Evolutionary conservation across 1,139 yeast species (phyloP), one percentile per base, ranked within the genome.

Genomic region (Taiozyma sp.): DNA sequence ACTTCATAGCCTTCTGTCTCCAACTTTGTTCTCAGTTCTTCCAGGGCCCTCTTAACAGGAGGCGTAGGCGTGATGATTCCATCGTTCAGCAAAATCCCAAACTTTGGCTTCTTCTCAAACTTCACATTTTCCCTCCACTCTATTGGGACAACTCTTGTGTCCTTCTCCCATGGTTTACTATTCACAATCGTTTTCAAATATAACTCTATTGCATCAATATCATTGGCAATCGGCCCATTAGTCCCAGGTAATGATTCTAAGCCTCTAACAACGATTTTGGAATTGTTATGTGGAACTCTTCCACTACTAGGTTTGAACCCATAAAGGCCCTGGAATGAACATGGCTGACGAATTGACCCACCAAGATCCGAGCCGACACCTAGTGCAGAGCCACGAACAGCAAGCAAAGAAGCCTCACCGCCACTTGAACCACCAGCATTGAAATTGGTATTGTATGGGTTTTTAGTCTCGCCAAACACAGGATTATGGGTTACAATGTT

Each of bases 281-380:
- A 69, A 46, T 74, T 72, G 47, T 35, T 43, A 44, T 77, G 77
- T 4, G 88, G 81, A 24, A 81, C 69, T 61, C 82, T 67, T 3
- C 68, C 68, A 13, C 68, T 59, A 3, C 82, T 71, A 14, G 85
- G 82, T 54, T 80, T 74, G 53, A 82, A 59, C 0, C 83, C 85
- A 61, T 73, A 81, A 1, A 80, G 57, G 0, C 83, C 84, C 46
- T 75, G 74, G 55, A 75, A 74, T 10, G 77, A 70, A 1, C 82
- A 73, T 2, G 88, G 88, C 52, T 74, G 74, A 49, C 88, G 67
- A 47, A 82, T 77, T 32, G 82, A 75, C 4, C 88, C 88, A 11
- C 86, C 88, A 55, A 83, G 77, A 63, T 83, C 87, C 26, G 85
- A 77, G 4, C 88, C 88, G 44, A 81, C 67, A 2, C 86, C 87